Base-by-base conservation (phyloP, 2,329 filamentous ascomycete species). In the Clarireedia monteithiana region DNA sequence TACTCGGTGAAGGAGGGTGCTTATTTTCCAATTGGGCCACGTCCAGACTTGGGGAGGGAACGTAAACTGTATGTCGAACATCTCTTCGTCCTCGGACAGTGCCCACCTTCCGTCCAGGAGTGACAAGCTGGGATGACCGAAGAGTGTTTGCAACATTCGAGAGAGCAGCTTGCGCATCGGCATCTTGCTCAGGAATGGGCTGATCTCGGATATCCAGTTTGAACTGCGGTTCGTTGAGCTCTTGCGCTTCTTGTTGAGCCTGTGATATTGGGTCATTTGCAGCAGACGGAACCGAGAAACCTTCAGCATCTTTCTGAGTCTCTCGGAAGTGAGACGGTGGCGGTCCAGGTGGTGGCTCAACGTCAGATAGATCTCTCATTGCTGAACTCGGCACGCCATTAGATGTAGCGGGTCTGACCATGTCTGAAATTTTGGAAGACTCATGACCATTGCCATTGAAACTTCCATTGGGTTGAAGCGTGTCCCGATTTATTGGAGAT, bases 11-110 rank as follows among this genome's bases (percentile, higher is more conserved):
- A 20, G 65, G 63, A 48, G 67, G 67, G 20, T 64, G 47, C 48
- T 58, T 50, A 49, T 48, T 59, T 15, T 66, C 63, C 14, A 42
- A 54, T 23, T 50, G 39, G 23, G 62, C 60, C 10, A 66, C 63
- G 17, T 67, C 59, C 7, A 63, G 62, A 23, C 60, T 64, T 10
- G 72, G 65, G 42, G 72, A 72, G 42, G 89, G 86, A 60, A 91
- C 78, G 67, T 94, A 92, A 54, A 96, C 85, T 1, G 91, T 96
- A 71, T 95, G 95, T 58, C 92, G 83, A 60, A 95, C 89, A 69
- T 97, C 92, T 68, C 94, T 82, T 59, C 94, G 86, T 51, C 94
- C 94, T 63, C 94, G 83, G 15, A 95, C 76, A 14, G 91, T 96
- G 47, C 88, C 86, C 14, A 81, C 75, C 65, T 84, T 87, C 26